A percentile compares a stretch with the other conserved stretches of the same genome.
These are phyloP conservation scores for Pythium periplocum DNA, from an alignment of 352 stramenopile species.

Conservation along the genomic window DNA sequence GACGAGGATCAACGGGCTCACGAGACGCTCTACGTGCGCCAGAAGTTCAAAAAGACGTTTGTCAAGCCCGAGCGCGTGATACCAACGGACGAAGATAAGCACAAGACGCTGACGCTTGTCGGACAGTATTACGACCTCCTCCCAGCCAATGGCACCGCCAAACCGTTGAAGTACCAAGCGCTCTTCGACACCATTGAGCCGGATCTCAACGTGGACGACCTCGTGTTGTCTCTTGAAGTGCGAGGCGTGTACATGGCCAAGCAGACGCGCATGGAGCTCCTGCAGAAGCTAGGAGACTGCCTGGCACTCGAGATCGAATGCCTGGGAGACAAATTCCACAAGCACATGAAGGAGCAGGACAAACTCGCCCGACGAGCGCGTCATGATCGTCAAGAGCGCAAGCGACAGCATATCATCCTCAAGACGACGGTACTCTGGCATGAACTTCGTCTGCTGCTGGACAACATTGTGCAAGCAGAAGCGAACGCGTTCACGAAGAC, in stretches of 20 bases:
- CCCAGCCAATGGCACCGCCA: constrained; percentile 1
- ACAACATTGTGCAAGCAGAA: constrained; percentile 36
- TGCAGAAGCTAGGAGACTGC: constrained; percentile 52
- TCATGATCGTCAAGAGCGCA: constrained; percentile 42
- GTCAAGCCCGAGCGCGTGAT: constrained; percentile 25
- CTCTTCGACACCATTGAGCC: constrained; percentile 60
- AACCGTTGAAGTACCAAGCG: constrained; percentile 21
- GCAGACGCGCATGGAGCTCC: constrained; percentile 45
- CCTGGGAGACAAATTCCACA: constrained; percentile 51
- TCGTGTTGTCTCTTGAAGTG: constrained; percentile 55
- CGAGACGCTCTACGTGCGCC: constrained; percentile 28
- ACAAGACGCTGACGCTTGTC: constrained; percentile 30
- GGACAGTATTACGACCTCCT: constrained; percentile 59
- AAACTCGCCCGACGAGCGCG: constrained; percentile 36
- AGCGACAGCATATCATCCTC: constrained; percentile 24
- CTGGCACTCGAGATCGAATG: constrained; percentile 67
- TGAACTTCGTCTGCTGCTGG: constrained; percentile 36
- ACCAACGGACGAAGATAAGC: constrained; percentile 38
- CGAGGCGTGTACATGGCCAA: constrained; percentile 56
- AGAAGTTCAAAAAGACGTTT: constrained; percentile 47
- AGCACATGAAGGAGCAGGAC: constrained; percentile 67
- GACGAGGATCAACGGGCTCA: constrained; percentile 25
- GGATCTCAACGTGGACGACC: constrained; percentile 57
- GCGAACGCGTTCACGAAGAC: constrained; percentile 28
- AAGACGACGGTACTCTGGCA: constrained; percentile 44